These are phyloP conservation scores for Vitis vinifera DNA, from an alignment of 164 flowering plant species.

Conservation along the genomic window DNA sequence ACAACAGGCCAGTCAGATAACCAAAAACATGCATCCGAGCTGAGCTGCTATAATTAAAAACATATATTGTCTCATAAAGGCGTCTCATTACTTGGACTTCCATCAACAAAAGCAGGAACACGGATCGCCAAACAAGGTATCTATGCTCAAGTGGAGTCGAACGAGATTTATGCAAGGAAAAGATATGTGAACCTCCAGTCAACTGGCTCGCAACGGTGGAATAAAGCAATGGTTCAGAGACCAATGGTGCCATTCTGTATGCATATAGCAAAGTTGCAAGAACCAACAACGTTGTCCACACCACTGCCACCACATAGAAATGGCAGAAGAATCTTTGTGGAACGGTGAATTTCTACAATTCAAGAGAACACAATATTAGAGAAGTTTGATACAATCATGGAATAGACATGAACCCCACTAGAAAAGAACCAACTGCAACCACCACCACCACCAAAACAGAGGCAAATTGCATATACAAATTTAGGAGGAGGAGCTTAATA, in stretches of 20 bases:
- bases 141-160: slow-evolving; percentile 27
- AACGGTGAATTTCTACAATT: slow-evolving; percentile 67
- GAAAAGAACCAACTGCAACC: no score
- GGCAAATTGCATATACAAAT: no score
- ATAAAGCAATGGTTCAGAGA: slow-evolving; percentile 38
- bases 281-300: slow-evolving; percentile 80
- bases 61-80: slow-evolving; percentile 69
- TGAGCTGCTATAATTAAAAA: slow-evolving; percentile 73
- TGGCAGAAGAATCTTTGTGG: slow-evolving; percentile 87
- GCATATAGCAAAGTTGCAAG: slow-evolving; percentile 70
- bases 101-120: slow-evolving; percentile 80
- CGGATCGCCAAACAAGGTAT: slow-evolving; percentile 54
- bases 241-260: slow-evolving; percentile 34
- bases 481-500: no score
- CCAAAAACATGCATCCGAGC: slow-evolving; percentile 90
- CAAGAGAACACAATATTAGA: slow-evolving; percentile 11
- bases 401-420: background rate
- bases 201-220: slow-evolving; percentile 57
- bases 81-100: slow-evolving; percentile 88
- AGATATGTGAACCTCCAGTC: slow-evolving; percentile 62
- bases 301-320: slow-evolving; percentile 66
- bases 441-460: no score
- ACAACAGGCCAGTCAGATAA: slow-evolving; percentile 87
- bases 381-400: background rate
- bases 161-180: slow-evolving; percentile 42